Percentiles rank a stretch among this genome's conserved stretches.
Conservation (phyloP, 2,329 filamentous ascomycete genomes). For the Xylariaceae sp. region DNA sequence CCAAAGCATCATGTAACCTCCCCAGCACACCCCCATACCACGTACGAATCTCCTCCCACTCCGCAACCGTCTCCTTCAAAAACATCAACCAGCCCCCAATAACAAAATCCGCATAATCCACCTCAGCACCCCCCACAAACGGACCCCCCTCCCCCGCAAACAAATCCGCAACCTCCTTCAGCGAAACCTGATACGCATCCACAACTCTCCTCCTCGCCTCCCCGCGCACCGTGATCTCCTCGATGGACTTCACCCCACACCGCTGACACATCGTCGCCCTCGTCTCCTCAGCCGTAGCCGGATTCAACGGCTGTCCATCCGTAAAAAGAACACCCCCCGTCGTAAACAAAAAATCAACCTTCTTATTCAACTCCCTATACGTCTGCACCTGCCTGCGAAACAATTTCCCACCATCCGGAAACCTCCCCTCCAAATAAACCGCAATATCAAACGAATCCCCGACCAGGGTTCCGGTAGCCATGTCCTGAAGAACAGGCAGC, state of each 20-base stretch:
- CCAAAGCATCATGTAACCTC: constrained; percentile 22
- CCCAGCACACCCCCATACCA: constrained; percentile 27
- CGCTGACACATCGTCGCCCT: constrained; percentile 47
- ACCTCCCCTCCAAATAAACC: constrained; percentile 49
- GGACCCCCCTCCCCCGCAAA: constrained; percentile 21
- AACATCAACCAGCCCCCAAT: constrained; percentile 28
- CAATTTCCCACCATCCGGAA: constrained; percentile 43
- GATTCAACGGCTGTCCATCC: constrained; percentile 46
- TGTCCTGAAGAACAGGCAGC: constrained; percentile 52
- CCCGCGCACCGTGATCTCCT: constrained; percentile 31
- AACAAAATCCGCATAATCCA: constrained; percentile 28
- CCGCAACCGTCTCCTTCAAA: constrained; percentile 12
- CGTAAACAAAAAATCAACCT: constrained; percentile 51
- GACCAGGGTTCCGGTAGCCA: no score
- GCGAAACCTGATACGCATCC: constrained; percentile 5
- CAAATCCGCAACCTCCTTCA: constrained; percentile 21
- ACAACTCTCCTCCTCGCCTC: constrained; percentile 21
- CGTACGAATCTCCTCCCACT: constrained; percentile 24
- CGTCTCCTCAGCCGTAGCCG: constrained; percentile 38
- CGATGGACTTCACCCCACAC: constrained; percentile 40
- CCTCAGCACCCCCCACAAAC: constrained; percentile 23
- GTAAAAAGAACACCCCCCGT: constrained; percentile 38
- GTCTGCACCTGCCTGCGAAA: constrained; percentile 39
- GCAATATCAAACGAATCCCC: constrained; percentile 65
- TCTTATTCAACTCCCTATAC: constrained; percentile 48